Base-by-base conservation (phyloP, 805 yeast genomes). In the Kodamaea sagamina region DNA sequence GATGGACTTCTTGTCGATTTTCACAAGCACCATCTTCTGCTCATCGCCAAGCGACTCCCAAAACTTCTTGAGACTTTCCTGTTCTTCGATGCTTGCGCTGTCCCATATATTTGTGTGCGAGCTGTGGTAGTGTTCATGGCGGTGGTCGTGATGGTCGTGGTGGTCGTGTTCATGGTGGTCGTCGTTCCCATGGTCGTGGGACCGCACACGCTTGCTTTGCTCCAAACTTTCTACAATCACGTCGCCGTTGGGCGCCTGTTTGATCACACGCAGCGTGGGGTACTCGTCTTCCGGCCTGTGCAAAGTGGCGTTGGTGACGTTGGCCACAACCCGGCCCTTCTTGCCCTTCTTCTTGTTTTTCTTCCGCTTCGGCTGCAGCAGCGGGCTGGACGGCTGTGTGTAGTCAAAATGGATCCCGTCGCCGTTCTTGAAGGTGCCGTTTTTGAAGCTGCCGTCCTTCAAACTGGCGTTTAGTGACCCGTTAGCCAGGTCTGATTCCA, bases 171-270 rank as follows among this genome's bases (percentile, higher is more conserved):
- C 56, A 42, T 36, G 61, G 49, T 11, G 39, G 32, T 26, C 40
- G 41, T 43, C 41, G 35, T 37, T 36, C 6, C 21, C 21, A 12
- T 40, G 48, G 6, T 18, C 21, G 19, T 42, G 47, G 12, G 15
- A 16, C 34, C 17, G 19, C 18, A 42, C 44, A 25, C 39, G 36
- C 10, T 24, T 26, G 19, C 22, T 26, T 13, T 65, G 67, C 12
- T 68, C 73, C 39, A 79, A 56, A 40, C 78, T 73, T 52, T 85
- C 84, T 17, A 87, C 89, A 38, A 86, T 77, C 4, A 86, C 85
- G 51, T 84, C 87, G 6, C 95, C 95, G 58, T 86, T 84, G 3
- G 82, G 75, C 3, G 78, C 85, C 51, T 82, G 81, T 51, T 79
- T 83, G 36, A 85, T 80, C 4, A 85, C 81, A 44, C 93, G 62